Base-by-base conservation (phyloP, 73 alveolate species). In the Stentor roeselii region DNA sequence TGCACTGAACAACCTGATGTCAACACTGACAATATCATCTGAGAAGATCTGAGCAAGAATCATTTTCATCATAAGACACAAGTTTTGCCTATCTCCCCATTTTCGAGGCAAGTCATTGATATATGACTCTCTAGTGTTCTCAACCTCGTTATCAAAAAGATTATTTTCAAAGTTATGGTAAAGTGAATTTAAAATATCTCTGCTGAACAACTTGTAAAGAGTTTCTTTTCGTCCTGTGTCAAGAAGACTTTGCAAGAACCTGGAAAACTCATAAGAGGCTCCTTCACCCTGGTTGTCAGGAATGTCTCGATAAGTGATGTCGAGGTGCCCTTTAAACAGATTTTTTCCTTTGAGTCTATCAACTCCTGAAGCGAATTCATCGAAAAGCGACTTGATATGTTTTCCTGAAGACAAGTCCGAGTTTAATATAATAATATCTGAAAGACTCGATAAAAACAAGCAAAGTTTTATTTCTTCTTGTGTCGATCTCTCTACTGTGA, bases 381-480 rank as follows among this genome's bases (percentile, higher is more conserved):
- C 84, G 39, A 76, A 76, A 15, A 76, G 39, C 1, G 2, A 76
- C 39, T 0, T 2, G 1, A 76, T 15, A 41, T 76, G 27, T 76
- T 2, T 76, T 27, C 39, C 2, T 27, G 39, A 76, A 21, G 86
- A 40, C 38, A 91, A 34, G 89, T 91, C 95, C 31, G 82, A 78
- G 82, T 90, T 90, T 37, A 91, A 75, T 1, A 91, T 90, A 58
- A 89, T 90, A 4, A 91, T 60, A 90, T 91, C 95, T 21, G 93
- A 39, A 59, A 91, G 0, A 0, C 89, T 88, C 42, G 93, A 60
- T 14, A 91, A 58, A 14, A 85, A 59, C 6, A 88, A 60, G 37
- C 91, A 86, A 30, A 91, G 87, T 59, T 90, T 78, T 40, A 87
- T 76, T 75, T 91, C 96, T 86, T 91, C 96, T 36, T 90, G 80